These are phyloP conservation scores for Pleurotus sapidus DNA, from an alignment of 768 basidiomycete genomes.

Conservation along the genomic window DNA sequence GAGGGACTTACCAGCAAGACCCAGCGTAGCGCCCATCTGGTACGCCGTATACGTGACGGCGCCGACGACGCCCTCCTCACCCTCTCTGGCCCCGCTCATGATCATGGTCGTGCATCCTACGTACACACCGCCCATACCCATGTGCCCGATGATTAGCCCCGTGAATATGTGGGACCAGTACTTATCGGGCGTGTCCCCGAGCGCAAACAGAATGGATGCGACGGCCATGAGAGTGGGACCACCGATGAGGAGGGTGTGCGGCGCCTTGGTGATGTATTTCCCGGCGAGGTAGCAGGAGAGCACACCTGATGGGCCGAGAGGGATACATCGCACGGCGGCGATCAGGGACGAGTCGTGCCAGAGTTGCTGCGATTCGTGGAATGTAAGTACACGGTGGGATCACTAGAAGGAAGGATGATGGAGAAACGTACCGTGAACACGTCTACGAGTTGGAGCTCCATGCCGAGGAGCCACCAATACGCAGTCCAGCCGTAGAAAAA, in stretches of 20 bases:
- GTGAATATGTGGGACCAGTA: constrained; percentile 48
- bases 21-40: constrained; percentile 9
- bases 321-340: constrained; percentile 27
- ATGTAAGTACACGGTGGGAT: constrained; percentile 4
- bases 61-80: constrained; percentile 12
- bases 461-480: constrained; percentile 26
- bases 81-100: constrained; percentile 9
- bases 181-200: constrained; percentile 28
- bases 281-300: constrained; percentile 4
- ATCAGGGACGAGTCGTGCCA: constrained; percentile 32
- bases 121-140: constrained; percentile 38
- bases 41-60: constrained; percentile 11
- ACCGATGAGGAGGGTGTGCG: constrained; percentile 26
- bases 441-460: constrained; percentile 20
- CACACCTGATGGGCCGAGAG: constrained; percentile 2
- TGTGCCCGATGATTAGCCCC: constrained; percentile 41
- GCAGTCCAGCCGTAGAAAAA: constrained; percentile 23
- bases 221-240: constrained; percentile 32
- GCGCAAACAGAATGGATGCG: constrained; percentile 35
- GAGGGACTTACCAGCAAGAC: constrained; percentile 2
- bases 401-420: constrained; percentile 11
- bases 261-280: not conserved
- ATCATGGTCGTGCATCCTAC: constrained; percentile 11
- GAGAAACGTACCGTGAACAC: constrained; percentile 20
- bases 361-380: no score